phyloP scores from a whole-genome alignment of 2,329 filamentous ascomycete genomes.

The Apiospora kogelbergensis region DNA sequence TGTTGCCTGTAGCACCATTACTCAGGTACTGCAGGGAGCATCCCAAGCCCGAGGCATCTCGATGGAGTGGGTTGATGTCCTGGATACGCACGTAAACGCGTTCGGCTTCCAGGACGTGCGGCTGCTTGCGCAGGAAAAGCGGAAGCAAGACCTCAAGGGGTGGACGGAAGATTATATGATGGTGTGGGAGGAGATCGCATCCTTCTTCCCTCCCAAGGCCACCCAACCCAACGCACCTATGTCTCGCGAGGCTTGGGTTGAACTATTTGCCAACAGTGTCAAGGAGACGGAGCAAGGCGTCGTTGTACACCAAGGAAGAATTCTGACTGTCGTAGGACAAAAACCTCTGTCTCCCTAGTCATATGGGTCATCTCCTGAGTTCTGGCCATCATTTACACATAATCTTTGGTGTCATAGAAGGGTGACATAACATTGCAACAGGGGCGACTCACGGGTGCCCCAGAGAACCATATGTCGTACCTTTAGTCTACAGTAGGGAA shows the following conservation, averaged over 20 bases:
- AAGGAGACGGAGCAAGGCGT: not conserved
- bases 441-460: too few species aligned
- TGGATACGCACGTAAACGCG: constrained; percentile 14
- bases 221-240: not conserved
- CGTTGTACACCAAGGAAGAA: not conserved
- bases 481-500: too few species aligned
- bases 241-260: not conserved
- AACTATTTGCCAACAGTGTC: not conserved
- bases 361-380: too few species aligned
- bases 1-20: constrained; percentile 18
- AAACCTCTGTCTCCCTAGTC: not conserved
- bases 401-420: too few species aligned
- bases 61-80: constrained; percentile 12
- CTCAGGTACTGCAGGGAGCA: constrained; percentile 12
- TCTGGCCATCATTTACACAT: too few species aligned
- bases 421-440: too few species aligned
- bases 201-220: constrained; percentile 20
- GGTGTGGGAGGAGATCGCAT: constrained; percentile 24
- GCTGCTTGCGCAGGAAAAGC: not conserved
- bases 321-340: not conserved
- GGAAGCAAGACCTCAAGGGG: constrained; percentile 21
- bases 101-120: not conserved
- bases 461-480: too few species aligned
- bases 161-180: constrained; percentile 28
- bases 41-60: constrained; percentile 12